phyloP scores from a whole-genome alignment of 176 grass and related monocot genomes.

The Zea mays region DNA sequence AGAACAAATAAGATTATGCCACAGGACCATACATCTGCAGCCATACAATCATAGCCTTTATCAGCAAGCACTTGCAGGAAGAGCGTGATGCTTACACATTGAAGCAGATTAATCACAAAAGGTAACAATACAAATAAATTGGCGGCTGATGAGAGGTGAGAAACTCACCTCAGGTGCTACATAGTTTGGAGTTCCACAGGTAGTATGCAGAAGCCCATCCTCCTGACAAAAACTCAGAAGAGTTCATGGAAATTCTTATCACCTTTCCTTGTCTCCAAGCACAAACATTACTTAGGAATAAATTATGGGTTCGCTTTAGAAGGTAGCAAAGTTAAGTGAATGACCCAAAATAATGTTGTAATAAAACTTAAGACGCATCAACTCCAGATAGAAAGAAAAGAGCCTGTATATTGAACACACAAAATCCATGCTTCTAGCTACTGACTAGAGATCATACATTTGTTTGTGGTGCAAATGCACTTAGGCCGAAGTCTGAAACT shows the following conservation, averaged over 20 bases:
- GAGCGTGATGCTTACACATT: conserved; percentile 28
- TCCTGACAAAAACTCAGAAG: no score
- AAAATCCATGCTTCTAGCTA: no score
- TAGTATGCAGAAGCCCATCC: conserved; percentile 86
- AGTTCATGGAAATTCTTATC: background rate
- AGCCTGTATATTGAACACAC: no score
- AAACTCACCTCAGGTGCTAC: conserved; percentile 84
- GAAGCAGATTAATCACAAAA: conserved; percentile 5
- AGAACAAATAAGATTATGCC: no score
- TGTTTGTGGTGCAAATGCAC: no score
- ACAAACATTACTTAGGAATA: background rate
- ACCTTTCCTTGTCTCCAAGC: conserved; percentile 1
- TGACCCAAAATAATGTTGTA: background rate
- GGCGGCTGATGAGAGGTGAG: background rate
- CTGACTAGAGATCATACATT: conserved; percentile 60
- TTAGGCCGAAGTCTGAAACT: conserved; percentile 92
- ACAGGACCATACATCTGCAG: conserved; percentile 88
- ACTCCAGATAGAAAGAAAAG: no score
- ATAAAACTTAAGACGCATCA: background rate
- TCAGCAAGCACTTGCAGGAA: conserved; percentile 76
- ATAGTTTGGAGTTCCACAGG: conserved; percentile 96
- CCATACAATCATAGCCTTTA: conserved; percentile 87
- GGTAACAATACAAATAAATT: background rate
- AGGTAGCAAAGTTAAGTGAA: conserved; percentile 15
- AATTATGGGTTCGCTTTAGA: background rate